Evolutionary conservation across 1,139 yeast species (phyloP).

Genomic region (Geotrichum klebahnii): DNA sequence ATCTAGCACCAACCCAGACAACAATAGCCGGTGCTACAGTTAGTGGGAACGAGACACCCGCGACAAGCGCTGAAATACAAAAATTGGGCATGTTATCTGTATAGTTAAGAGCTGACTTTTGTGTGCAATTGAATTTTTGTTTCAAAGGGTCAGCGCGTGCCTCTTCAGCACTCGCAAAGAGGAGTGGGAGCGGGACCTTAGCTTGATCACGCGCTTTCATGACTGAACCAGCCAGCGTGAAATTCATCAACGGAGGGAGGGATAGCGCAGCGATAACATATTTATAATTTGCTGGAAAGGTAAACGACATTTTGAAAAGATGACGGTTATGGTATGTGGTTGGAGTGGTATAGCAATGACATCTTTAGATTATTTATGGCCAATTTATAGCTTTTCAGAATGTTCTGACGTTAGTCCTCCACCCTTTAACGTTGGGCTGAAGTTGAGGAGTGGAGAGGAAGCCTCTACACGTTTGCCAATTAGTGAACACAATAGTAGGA

Average conservation of each 20-base stretch:
- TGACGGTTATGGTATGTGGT: too few relatives aligned
- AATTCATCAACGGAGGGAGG: constrained; percentile 18
- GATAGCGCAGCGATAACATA: constrained; percentile 21
- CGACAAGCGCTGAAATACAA: constrained; percentile 14
- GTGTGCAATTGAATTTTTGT: constrained; percentile 22
- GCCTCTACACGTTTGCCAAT: too few relatives aligned
- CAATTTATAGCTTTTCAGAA: too few relatives aligned
- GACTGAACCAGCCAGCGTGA: constrained; percentile 18
- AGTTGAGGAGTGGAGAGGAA: too few relatives aligned
- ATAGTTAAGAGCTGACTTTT: constrained; percentile 22
- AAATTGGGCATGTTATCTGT: constrained; percentile 19
- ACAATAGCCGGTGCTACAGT: constrained; percentile 17
- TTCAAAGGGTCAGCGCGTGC: constrained; percentile 20
- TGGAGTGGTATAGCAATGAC: too few relatives aligned
- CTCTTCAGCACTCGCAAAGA: constrained; percentile 20
- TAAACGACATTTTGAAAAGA: background rate
- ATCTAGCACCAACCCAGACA: constrained; percentile 17
- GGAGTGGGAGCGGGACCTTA: constrained; percentile 19
- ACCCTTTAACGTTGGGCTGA: too few relatives aligned
- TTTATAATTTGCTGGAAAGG: constrained; percentile 16
- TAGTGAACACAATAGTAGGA: too few relatives aligned
- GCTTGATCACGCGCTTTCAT: constrained; percentile 13
- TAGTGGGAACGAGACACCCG: constrained; percentile 20
- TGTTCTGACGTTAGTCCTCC: too few relatives aligned
- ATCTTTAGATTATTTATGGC: too few relatives aligned